phyloP scores from a whole-genome alignment of 352 stramenopile species.

The Globisporangium radiosum region DNA sequence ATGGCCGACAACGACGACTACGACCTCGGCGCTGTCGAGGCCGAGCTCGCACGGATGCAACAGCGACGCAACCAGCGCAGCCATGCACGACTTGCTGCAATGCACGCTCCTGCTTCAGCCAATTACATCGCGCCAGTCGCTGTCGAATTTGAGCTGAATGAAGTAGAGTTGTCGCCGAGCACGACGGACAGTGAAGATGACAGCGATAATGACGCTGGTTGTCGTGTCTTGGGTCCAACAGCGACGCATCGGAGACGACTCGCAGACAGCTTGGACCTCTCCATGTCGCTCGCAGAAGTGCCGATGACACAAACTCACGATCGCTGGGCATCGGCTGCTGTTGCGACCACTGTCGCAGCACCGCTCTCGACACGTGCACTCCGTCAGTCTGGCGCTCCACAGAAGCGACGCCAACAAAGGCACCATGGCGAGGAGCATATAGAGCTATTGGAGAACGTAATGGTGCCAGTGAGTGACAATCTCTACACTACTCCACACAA shows the following conservation, averaged over 20 bases:
- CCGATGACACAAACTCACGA: neutral
- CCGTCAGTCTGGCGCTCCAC: neutral
- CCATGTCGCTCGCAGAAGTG: constrained; percentile 22
- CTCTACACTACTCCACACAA: too few relatives aligned
- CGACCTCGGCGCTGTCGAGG: constrained; percentile 38
- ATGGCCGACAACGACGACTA: constrained; percentile 19
- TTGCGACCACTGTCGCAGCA: neutral
- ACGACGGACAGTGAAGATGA: constrained; percentile 16
- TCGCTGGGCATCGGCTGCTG: neutral
- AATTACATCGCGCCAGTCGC: neutral
- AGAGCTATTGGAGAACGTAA: neutral
- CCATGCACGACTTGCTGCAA: neutral
- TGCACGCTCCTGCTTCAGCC: neutral
- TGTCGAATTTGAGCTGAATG: constrained; percentile 27
- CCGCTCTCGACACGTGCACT: neutral
- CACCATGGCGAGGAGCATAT: neutral
- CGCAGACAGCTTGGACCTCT: constrained; percentile 56
- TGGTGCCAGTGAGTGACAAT: too few relatives aligned
- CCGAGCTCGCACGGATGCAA: constrained; percentile 24
- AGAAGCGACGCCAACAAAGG: neutral
- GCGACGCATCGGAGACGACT: constrained; percentile 9
- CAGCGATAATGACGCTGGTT: constrained; percentile 1
- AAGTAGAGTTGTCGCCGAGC: constrained; percentile 18
- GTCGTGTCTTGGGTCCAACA: too few relatives aligned
- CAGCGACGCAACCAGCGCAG: constrained; percentile 5